Percentiles rank a stretch among this genome's conserved stretches.
phyloP scores from a whole-genome alignment of 768 basidiomycete genomes.

The Pholiota microspora region DNA sequence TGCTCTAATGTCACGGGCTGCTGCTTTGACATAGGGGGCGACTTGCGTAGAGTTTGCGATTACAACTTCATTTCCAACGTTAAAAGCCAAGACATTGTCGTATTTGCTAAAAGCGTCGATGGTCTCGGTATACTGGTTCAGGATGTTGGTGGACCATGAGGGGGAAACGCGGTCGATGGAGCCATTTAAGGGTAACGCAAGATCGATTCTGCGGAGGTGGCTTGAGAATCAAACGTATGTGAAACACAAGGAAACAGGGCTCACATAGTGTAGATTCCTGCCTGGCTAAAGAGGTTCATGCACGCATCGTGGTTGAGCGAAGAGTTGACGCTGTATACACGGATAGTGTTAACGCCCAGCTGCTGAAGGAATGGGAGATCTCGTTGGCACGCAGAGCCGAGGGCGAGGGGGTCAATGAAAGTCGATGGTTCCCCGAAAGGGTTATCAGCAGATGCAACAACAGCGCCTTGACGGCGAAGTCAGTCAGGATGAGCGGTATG shows the following conservation, averaged over 20 bases:
- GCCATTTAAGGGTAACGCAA: slow-evolving; percentile 82
- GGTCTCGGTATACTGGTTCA: slow-evolving; percentile 74
- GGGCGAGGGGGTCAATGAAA: slow-evolving; percentile 78
- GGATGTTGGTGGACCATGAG: slow-evolving; percentile 78
- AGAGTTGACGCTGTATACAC: slow-evolving; percentile 85
- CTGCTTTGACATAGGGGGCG: slow-evolving; percentile 85
- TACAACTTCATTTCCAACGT: slow-evolving; percentile 86
- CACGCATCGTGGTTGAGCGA: slow-evolving; percentile 83
- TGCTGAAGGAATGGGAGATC: slow-evolving; percentile 77
- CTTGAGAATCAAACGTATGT: slow-evolving; percentile 9
- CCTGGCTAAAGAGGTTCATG: slow-evolving; percentile 72
- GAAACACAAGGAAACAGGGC: slow-evolving; percentile 24
- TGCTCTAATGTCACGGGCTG: slow-evolving; percentile 83
- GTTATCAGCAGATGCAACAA: slow-evolving; percentile 49
- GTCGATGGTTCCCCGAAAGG: slow-evolving; percentile 70
- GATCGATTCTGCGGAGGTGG: slow-evolving; percentile 62
- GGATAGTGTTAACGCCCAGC: slow-evolving; percentile 77
- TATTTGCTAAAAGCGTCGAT: slow-evolving; percentile 82
- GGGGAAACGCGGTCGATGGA: slow-evolving; percentile 75
- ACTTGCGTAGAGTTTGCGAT: slow-evolving; percentile 52
- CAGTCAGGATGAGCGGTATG: slow-evolving; percentile 1
- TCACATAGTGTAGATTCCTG: slow-evolving; percentile 89
- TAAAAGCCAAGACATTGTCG: slow-evolving; percentile 86
- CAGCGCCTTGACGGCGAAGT: slow-evolving; percentile 30
- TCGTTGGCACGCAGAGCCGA: slow-evolving; percentile 64